phyloP scores from a whole-genome alignment of 2,329 filamentous ascomycete species.

The Venturia nashicola region DNA sequence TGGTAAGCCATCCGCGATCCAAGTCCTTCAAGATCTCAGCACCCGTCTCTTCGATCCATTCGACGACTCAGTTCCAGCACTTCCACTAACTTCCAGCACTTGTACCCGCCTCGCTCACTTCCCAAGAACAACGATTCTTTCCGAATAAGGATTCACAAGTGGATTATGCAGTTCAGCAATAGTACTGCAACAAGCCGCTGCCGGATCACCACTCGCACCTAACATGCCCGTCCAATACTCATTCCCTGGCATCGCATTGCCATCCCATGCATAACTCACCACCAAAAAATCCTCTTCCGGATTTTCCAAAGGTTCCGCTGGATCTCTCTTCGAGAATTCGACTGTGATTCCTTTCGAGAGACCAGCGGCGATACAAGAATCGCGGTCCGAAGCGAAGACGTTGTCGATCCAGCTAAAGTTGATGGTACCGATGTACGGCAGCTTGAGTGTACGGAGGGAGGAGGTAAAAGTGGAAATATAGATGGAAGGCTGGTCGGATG shows the following conservation, averaged over 20 bases:
- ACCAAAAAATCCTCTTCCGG: constrained; percentile 15
- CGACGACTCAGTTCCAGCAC: too few relatives aligned
- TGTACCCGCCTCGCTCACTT: too few relatives aligned
- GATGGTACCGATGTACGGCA: constrained; percentile 15
- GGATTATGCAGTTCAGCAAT: constrained; percentile 22
- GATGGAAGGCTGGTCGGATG: constrained; percentile 13
- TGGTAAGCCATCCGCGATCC: too few relatives aligned
- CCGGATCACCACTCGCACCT: constrained; percentile 19
- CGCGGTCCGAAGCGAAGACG: background rate
- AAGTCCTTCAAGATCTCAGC: too few relatives aligned
- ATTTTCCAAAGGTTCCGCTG: constrained; percentile 17
- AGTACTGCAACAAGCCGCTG: constrained; percentile 22
- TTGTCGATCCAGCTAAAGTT: constrained; percentile 19
- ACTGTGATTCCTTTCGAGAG: constrained; percentile 13
- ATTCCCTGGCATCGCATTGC: constrained; percentile 22
- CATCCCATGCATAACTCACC: constrained; percentile 23
- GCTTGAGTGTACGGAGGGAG: constrained; percentile 13
- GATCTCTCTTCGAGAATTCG: constrained; percentile 18
- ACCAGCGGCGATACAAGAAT: constrained; percentile 5
- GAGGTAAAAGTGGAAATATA: constrained; percentile 17
- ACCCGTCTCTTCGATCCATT: too few relatives aligned
- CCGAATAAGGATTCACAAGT: constrained; percentile 16
- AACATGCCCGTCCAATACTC: constrained; percentile 21
- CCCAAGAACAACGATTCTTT: constrained; percentile 3
- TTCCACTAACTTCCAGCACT: too few relatives aligned